Base-by-base conservation (phyloP, 805 yeast species). In the Barnettozyma sp. region DNA sequence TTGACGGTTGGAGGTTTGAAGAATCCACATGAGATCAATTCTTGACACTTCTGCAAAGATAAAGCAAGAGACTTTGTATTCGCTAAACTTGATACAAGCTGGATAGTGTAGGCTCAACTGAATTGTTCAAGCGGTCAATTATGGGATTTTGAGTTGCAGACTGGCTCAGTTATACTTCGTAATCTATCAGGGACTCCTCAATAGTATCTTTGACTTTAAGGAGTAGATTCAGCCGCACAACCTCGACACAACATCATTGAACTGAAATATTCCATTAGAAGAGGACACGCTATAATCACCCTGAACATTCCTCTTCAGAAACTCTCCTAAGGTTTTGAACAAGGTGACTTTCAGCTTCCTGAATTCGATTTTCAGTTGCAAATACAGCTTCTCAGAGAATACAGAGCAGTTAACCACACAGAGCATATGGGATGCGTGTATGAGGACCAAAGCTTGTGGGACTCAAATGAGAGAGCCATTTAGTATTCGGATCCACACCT, bases 11-110 rank as follows among this genome's bases (percentile, higher is more conserved):
- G 20, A 7, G 70, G 70, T 44, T 76, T 76, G 14, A 85, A 53
- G 31, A 84, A 59, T 0, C 96, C 96, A 37, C 82, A 60, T 43
- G 71, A 61, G 39, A 76, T 73, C 40, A 87, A 63, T 51, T 86
- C 95, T 18, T 72, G 72, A 33, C 88, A 66, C 14, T 77, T 76
- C 46, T 82, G 88, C 42, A 82, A 60, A 52, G 87, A 87, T 74
- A 92, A 74, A 4, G 85, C 71, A 44, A 82, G 62, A 0, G 77
- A 60, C 30, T 78, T 48, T 41, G 73, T 71, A 29, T 78, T 79
- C 92, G 71, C 54, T 79, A 81, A n/a, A 84, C 64, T 32, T 73
- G 70, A 58, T 74, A 87, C 36, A 87, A 53, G 32, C 70, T 73
- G 21, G 73, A 62, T 6, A 77, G 49, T 4, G 74, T 60, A 1